Base-by-base conservation (phyloP, 768 basidiomycete species). In the Termitomyces eurrhizus region DNA sequence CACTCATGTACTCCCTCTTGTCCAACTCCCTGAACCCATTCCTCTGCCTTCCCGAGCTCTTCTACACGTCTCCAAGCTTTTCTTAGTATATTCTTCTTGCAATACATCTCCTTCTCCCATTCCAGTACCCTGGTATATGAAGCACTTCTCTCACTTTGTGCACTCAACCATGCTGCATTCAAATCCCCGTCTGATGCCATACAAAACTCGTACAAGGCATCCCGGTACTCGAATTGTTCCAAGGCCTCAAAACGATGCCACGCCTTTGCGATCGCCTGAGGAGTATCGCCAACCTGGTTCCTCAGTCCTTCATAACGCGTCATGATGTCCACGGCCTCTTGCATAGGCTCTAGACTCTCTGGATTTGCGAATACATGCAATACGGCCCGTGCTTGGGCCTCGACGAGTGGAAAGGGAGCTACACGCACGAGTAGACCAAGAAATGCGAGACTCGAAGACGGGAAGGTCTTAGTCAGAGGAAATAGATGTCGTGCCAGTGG, bases 331-430 rank as follows among this genome's bases (percentile, higher is more conserved):
- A 73, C 71, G 0, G 77, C 74, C 66, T 88, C 88, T 36, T 71
- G 66, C 3, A 74, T 71, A 36, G 69, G 58, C 62, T 90, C 80
- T 7, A 91, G 72, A 24, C 77, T 70, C 29, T 69, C 68, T 1
- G 83, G 85, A 55, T 84, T 65, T 14, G 75, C 74, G 61, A 90
- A 88, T 0, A 80, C 83, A 26, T 77, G 77, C 24, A 86, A 69
- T 7, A 84, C 78, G 2, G 85, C 87, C 0, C 81, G 82, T 0
- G 88, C 87, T 72, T 96, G 95, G 0, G 83, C 84, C 71, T 97
- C 92, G 52, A 88, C 77, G 0, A 93, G 67, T 1, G 92, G 93
- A 60, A 95, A 82, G 3, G 93, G 94, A 0, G 80, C 80, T 26
- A 92, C 84, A 37, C 76, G 74, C 32, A 77, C 68, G 1, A 78